Evolutionary conservation across 1,139 yeast species (phyloP).

Genomic region (Suzukiozyma palmioleophila): DNA sequence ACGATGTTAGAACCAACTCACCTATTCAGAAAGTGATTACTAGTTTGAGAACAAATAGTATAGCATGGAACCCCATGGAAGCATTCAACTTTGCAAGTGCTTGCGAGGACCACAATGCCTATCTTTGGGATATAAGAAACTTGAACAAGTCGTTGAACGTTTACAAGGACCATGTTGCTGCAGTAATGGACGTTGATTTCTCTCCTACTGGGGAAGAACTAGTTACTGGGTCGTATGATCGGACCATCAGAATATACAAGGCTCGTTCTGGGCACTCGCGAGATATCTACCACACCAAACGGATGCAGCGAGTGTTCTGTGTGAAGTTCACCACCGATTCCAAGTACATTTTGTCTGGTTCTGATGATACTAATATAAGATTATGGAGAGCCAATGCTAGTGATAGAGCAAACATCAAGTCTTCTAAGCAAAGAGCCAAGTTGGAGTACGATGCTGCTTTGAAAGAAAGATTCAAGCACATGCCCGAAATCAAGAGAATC

Average conservation of each 20-base stretch:
- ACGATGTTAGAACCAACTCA: conserved; percentile 87
- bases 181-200: conserved; percentile 91
- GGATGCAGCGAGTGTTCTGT: conserved; percentile 93
- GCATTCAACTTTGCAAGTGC: conserved; percentile 92
- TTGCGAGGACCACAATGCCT: conserved; percentile 91
- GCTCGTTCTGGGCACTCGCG: conserved; percentile 85
- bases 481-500: conserved; percentile 94
- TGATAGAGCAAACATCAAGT: conserved; percentile 76
- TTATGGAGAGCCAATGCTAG: conserved; percentile 88
- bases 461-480: conserved; percentile 86
- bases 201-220: conserved; percentile 96
- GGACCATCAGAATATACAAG: conserved; percentile 78
- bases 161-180: conserved; percentile 93
- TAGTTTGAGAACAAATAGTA: conserved; percentile 74
- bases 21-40: conserved; percentile 91
- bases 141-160: conserved; percentile 75
- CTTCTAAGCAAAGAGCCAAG: conserved; percentile 75
- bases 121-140: conserved; percentile 95
- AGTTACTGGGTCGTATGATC: conserved; percentile 93
- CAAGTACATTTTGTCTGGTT: conserved; percentile 80
- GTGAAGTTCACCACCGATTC: conserved; percentile 86
- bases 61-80: conserved; percentile 98
- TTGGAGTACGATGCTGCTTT: conserved; percentile 87
- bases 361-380: conserved; percentile 94
- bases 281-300: conserved; percentile 91